A percentile compares a stretch with the other conserved stretches of the same genome.
These are phyloP conservation scores for Tolypocladium sp. DNA, from an alignment of 2,329 filamentous ascomycete genomes.

Conservation along the genomic window DNA sequence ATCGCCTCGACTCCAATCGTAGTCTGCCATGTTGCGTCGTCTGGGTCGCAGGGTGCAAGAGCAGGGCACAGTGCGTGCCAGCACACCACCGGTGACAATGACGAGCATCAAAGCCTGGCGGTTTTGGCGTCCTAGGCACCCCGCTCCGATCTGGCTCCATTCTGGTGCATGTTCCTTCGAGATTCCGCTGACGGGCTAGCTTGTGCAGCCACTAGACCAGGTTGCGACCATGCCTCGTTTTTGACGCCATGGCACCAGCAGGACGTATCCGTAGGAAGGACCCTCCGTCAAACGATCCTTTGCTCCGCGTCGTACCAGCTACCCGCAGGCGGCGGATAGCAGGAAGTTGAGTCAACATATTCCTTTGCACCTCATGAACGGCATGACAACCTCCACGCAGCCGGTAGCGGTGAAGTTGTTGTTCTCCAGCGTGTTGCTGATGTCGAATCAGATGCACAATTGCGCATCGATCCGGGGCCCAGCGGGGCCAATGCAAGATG, in stretches of 20 bases:
- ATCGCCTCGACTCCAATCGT: neutral
- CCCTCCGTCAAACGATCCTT: neutral
- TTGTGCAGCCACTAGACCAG: neutral
- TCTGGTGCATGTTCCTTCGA: neutral
- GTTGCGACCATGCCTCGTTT: neutral
- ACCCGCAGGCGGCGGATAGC: neutral
- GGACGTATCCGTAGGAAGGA: no score
- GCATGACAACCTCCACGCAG: neutral
- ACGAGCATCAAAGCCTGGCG: neutral
- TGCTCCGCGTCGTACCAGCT: neutral
- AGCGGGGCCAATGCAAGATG: conserved; percentile 1
- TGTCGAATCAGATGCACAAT: neutral
- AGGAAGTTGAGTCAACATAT: neutral
- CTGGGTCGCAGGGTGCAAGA: neutral
- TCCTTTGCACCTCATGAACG: neutral
- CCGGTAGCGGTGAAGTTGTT: neutral
- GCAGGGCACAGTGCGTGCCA: neutral
- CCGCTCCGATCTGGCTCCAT: conserved; percentile 1
- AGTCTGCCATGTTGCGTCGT: neutral
- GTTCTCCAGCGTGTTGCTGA: neutral
- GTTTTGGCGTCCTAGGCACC: neutral
- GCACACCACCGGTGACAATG: neutral
- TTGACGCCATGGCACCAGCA: neutral
- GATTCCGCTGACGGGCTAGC: conserved; percentile 1
- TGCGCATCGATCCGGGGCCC: neutral